Conservation (phyloP, 148 eudicot species). For the Gaultheria prostrata region DNA sequence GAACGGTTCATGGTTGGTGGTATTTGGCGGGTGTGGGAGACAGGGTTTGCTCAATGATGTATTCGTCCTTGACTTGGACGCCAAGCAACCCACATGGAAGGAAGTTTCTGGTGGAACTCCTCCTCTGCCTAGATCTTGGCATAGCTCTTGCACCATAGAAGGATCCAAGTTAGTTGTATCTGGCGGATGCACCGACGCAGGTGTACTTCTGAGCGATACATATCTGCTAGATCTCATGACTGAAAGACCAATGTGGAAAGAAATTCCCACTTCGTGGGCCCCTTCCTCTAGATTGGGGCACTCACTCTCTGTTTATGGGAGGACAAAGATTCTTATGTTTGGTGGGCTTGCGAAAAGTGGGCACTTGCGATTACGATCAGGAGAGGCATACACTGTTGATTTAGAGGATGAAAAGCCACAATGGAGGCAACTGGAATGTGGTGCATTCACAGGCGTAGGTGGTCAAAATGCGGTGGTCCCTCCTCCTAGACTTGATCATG, state of each 20-base stretch:
- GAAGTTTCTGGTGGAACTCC: slow-evolving; percentile 67
- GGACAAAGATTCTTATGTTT: slow-evolving; percentile 70
- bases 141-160: slow-evolving; percentile 82
- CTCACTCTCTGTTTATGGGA: slow-evolving; percentile 68
- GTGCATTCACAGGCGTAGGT: slow-evolving; percentile 50
- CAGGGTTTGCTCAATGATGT: slow-evolving; percentile 76
- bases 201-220: slow-evolving; percentile 73
- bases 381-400: slow-evolving; percentile 67
- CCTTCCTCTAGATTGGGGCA: slow-evolving; percentile 80
- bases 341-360: slow-evolving; percentile 82
- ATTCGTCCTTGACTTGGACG: slow-evolving; percentile 78
- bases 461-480: slow-evolving; percentile 56
- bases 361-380: slow-evolving; percentile 59
- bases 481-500: slow-evolving; percentile 85
- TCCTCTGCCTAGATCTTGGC: slow-evolving; percentile 84
- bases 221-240: slow-evolving; percentile 59
- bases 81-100: slow-evolving; percentile 77
- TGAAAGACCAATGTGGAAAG: slow-evolving; percentile 66
- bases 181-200: slow-evolving; percentile 84
- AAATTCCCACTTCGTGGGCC: slow-evolving; percentile 63
- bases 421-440: slow-evolving; percentile 63
- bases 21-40: slow-evolving; percentile 81
- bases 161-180: slow-evolving; percentile 85
- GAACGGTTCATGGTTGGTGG: slow-evolving; percentile 63
- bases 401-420: slow-evolving; percentile 53